Conservation (phyloP, 78 protist species). For the Dictyostelium purpureum region DNA sequence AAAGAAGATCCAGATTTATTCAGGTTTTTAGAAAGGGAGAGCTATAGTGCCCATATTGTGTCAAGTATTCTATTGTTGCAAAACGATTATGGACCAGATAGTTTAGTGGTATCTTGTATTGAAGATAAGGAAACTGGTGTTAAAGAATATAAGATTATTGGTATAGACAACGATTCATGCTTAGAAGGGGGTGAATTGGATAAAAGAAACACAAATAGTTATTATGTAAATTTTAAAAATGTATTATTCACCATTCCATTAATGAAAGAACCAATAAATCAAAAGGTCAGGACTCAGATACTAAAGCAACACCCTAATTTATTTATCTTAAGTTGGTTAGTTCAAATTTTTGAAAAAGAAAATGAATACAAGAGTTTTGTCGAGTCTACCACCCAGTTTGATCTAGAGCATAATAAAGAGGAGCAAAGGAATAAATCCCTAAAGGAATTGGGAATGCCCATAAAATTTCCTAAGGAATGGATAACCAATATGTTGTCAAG, state of each 20-base stretch:
- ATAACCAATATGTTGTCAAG: neutral
- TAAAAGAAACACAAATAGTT: neutral
- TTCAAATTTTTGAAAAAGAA: neutral
- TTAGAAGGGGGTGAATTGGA: neutral
- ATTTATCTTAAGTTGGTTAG: neutral
- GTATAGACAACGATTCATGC: neutral
- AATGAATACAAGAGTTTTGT: neutral
- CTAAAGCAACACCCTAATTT: neutral
- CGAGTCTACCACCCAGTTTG: no score
- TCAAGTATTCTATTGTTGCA: neutral
- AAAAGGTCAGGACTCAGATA: neutral
- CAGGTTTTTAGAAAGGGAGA: neutral
- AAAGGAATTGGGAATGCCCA: neutral
- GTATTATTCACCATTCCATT: neutral
- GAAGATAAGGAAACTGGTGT: neutral
- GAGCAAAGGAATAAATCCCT: neutral
- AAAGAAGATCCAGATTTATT: neutral
- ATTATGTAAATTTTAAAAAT: no score
- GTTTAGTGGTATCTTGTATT: neutral
- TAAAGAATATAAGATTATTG: no score
- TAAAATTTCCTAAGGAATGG: neutral
- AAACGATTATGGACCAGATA: neutral
- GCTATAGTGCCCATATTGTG: neutral
- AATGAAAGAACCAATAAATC: neutral
- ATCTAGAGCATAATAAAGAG: no score